Conservation (phyloP, 2,329 filamentous ascomycete species). For the Fusarium austroafricanum region DNA sequence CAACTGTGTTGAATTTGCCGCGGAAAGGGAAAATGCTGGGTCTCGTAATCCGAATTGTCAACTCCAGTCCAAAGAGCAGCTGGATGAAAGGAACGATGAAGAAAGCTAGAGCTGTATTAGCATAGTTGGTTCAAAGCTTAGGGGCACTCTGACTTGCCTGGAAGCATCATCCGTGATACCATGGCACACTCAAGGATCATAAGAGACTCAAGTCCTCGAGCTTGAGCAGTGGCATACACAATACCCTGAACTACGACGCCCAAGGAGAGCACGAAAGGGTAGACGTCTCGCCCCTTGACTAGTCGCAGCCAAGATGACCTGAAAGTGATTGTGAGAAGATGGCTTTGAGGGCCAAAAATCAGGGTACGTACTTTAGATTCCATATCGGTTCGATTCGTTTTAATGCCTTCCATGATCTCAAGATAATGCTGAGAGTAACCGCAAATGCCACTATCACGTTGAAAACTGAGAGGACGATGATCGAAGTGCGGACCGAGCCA, state of each 20-base stretch:
- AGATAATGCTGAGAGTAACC: conserved; percentile 67
- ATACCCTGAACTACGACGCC: conserved; percentile 69
- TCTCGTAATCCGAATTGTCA: conserved; percentile 65
- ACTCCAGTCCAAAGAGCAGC: conserved; percentile 73
- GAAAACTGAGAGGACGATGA: conserved; percentile 70
- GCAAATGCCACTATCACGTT: conserved; percentile 69
- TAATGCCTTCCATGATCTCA: conserved; percentile 63
- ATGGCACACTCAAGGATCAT: conserved; percentile 64
- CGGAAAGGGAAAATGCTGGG: conserved; percentile 67
- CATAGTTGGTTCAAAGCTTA: neutral
- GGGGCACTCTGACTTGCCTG: conserved; percentile 57
- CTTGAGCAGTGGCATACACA: conserved; percentile 67
- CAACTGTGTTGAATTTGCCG: conserved; percentile 68
- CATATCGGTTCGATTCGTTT: conserved; percentile 56
- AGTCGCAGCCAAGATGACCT: conserved; percentile 57
- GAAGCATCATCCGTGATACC: conserved; percentile 69
- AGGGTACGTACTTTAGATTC: conserved; percentile 55
- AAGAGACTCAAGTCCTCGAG: conserved; percentile 63
- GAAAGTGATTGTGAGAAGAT: conserved; percentile 20
- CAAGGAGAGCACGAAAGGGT: conserved; percentile 67
- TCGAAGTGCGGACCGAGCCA: conserved; percentile 70
- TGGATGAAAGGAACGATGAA: conserved; percentile 76
- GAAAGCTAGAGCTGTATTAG: conserved; percentile 58
- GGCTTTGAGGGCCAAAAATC: neutral
- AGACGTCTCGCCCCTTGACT: conserved; percentile 61